A percentile compares a stretch with the other conserved stretches of the same genome.
These are phyloP conservation scores for Saccharomycopsis sp. DNA, from an alignment of 805 yeast genomes.

Conservation along the genomic window DNA sequence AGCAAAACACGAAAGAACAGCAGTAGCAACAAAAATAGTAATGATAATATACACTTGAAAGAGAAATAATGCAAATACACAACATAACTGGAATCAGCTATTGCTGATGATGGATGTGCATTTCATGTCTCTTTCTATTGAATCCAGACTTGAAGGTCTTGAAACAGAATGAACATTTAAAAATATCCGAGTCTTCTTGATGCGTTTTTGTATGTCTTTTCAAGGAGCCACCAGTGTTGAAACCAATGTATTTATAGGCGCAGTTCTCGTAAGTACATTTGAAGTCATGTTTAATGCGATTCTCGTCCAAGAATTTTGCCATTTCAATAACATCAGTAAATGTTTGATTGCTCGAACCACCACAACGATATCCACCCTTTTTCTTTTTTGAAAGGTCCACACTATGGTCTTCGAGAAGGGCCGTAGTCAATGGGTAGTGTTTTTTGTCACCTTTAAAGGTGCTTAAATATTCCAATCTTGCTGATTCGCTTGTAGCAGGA, in stretches of 20 bases:
- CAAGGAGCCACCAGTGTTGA: constrained; percentile 18
- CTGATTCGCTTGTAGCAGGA: background rate
- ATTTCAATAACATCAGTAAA: constrained; percentile 15
- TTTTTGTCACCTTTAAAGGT: background rate
- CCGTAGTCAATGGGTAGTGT: constrained; percentile 1
- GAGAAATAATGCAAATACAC: too few relatives aligned
- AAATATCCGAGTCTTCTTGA: constrained; percentile 6
- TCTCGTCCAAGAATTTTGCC: constrained; percentile 19
- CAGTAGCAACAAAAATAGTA: background rate
- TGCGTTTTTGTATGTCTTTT: constrained; percentile 19
- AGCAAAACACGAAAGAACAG: background rate
- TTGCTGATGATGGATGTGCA: constrained; percentile 12
- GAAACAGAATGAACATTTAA: constrained; percentile 12
- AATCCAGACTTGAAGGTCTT: constrained; percentile 13
- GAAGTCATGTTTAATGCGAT: constrained; percentile 10
- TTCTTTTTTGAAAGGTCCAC: constrained; percentile 18
- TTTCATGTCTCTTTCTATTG: constrained; percentile 18
- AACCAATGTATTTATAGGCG: constrained; percentile 19
- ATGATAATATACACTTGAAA: background rate
- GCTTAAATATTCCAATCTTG: background rate
- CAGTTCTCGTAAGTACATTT: constrained; percentile 15
- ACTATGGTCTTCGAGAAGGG: constrained; percentile 1
- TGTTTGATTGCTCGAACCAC: constrained; percentile 15
- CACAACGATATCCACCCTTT: constrained; percentile 20
- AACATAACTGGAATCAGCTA: background rate